phyloP scores from a whole-genome alignment of 2,329 filamentous ascomycete species.

The Pseudogymnoascus sp. region DNA sequence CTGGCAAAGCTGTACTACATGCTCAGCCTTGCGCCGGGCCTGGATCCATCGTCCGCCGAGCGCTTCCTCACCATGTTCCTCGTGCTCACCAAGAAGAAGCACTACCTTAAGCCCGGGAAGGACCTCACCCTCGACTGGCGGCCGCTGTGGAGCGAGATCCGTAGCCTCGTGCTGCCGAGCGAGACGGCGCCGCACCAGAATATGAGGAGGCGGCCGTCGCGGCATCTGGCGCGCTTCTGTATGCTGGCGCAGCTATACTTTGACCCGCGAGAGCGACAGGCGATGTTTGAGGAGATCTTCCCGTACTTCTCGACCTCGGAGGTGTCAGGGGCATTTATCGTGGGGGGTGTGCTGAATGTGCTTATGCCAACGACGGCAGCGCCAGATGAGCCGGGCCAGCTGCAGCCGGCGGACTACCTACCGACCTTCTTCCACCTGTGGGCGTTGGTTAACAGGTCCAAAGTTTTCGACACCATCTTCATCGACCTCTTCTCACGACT shows the following conservation, averaged over 20 bases:
- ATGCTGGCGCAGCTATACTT: constrained; percentile 89
- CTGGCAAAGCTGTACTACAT: constrained; percentile 92
- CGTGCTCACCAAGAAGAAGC: constrained; percentile 89
- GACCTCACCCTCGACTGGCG: constrained; percentile 92
- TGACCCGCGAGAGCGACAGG: constrained; percentile 76
- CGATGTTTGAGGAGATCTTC: constrained; percentile 72
- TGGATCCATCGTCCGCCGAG: constrained; percentile 76
- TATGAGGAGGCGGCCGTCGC: constrained; percentile 47
- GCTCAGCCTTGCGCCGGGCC: constrained; percentile 79
- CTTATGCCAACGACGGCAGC: constrained; percentile 79
- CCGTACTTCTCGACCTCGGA: constrained; percentile 92
- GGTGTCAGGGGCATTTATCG: constrained; percentile 84
- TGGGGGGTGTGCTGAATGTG: constrained; percentile 79
- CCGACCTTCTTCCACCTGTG: constrained; percentile 95
- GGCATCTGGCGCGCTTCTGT: constrained; percentile 76
- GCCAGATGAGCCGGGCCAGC: constrained; percentile 61
- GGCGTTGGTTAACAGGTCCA: constrained; percentile 87
- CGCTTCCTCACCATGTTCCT: constrained; percentile 96
- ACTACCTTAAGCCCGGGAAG: constrained; percentile 84
- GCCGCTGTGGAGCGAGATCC: constrained; percentile 87
- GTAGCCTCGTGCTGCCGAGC: constrained; percentile 77
- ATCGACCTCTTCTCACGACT: constrained; percentile 85
- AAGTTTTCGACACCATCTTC: constrained; percentile 76
- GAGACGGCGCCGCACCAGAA: constrained; percentile 65
- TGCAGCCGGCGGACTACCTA: constrained; percentile 82